Evolutionary conservation across 108 stramenopile species (phyloP), one percentile per base, ranked within the genome.

Genomic region (Nitzschia palea): DNA sequence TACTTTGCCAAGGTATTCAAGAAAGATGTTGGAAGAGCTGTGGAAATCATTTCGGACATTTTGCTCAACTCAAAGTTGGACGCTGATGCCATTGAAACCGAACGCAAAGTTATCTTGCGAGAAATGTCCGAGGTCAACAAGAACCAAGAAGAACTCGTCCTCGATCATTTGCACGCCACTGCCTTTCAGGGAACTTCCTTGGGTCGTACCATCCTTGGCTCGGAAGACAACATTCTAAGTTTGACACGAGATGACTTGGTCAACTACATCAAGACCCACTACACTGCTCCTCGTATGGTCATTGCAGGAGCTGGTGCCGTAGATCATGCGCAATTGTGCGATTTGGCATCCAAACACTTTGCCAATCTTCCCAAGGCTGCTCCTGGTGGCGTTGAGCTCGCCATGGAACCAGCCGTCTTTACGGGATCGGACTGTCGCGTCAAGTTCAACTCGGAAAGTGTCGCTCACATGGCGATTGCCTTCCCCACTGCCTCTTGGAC

Each of bases 81-180:
- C 45, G 78, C 79, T 12, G 69, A 63, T 5, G 95, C 97, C 51
- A 94, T 99, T 70, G 74, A 93, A 17, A 79, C 96, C 3, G 99
- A 99, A 82, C 81, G 99, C 12, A 96, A 97, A 68, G 99, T 99
- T 37, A 99, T 99, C 71, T 62, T 99, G 37, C 67, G 99, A 62
- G 99, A 99, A 84, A 98, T 98, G 98, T 80, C 93, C 65, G 98
- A 99, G 80, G 98, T 99, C 48, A 97, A 97, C 88, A 98, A 98
- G 84, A 85, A 96, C 59, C 86, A 95, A 47, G 99, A 99, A 74
- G 99, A 99, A 81, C 80, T 98, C 57, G 92, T 98, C 33, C 78
- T 99, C 42, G 99, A 99, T 82, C 86, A 98, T 65, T 86, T 99
- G 64, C 99, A 99, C 77, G 96, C 95, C 37, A 97, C 97, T 0